Percentiles rank a stretch among this genome's conserved stretches.
Conservation (phyloP, 1,284 basidiomycete genomes). For the Irpex sp. region DNA sequence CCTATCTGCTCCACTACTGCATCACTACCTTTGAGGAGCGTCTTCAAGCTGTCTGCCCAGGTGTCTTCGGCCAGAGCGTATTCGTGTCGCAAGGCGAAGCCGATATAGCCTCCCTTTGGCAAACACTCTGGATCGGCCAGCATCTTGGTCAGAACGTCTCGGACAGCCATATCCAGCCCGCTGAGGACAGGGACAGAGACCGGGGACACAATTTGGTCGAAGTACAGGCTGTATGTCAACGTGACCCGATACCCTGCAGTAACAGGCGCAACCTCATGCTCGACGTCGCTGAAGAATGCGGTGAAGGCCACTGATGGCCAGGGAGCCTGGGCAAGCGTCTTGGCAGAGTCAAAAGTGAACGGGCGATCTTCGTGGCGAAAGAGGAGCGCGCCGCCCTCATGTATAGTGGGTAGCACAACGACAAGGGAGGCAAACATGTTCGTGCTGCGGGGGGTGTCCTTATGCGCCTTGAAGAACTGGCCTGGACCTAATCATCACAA, state of each 20-base stretch:
- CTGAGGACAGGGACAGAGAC: not conserved
- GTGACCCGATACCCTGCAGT: conserved; percentile 34
- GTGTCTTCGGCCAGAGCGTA: not conserved
- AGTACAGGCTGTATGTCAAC: conserved; percentile 36
- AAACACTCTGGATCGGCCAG: not conserved
- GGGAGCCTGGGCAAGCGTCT: not conserved
- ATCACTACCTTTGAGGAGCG: conserved; percentile 14
- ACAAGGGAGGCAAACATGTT: conserved; percentile 41
- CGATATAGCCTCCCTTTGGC: conserved; percentile 1
- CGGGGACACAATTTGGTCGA: conserved; percentile 5
- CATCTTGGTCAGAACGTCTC: not conserved
- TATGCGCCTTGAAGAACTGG: conserved; percentile 40
- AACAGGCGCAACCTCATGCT: conserved; percentile 38
- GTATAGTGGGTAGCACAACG: conserved; percentile 32
- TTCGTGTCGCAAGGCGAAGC: conserved; percentile 4
- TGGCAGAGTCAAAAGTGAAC: conserved; percentile 24
- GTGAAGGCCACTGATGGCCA: conserved; percentile 25
- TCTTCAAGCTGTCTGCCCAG: not conserved
- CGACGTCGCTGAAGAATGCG: conserved; percentile 37
- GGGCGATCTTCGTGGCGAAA: conserved; percentile 28
- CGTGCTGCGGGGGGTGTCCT: conserved; percentile 34
- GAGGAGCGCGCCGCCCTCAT: conserved; percentile 33
- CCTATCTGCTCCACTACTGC: conserved; percentile 5
- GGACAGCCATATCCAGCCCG: not conserved
- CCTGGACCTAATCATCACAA: conserved; percentile 18